A percentile compares a stretch with the other conserved stretches of the same genome.
Conservation (phyloP, 768 basidiomycete species). For the Stropharia rugosoannulata region DNA sequence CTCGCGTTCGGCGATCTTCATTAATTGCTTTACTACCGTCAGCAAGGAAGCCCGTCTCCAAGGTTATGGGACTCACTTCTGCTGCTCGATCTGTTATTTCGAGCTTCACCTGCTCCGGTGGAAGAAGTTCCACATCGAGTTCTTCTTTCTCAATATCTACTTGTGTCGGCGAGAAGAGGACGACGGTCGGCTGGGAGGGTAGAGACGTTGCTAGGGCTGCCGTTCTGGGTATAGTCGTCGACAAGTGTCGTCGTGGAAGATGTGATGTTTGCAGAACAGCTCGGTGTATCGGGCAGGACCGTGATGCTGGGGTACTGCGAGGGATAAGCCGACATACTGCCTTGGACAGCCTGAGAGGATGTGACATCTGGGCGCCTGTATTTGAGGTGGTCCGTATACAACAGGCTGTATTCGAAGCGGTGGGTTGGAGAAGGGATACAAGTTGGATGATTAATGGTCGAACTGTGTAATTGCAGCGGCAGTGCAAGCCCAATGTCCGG, state of each 20-base stretch:
- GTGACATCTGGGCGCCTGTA: not conserved
- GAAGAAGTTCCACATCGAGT: conserved; percentile 59
- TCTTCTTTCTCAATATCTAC: conserved; percentile 60
- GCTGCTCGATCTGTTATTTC: conserved; percentile 74
- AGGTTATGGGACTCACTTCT: conserved; percentile 44
- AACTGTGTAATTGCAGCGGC: too few relatives aligned
- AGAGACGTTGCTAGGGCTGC: conserved; percentile 42
- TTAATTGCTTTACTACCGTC: conserved; percentile 62
- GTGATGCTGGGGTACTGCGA: not conserved
- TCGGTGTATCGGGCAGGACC: not conserved
- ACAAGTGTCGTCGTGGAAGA: conserved; percentile 12
- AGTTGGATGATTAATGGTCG: too few relatives aligned
- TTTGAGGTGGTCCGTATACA: not conserved
- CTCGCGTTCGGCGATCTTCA: conserved; percentile 63
- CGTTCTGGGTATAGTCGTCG: conserved; percentile 18
- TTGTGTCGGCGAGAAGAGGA: conserved; percentile 49
- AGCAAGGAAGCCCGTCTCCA: not conserved
- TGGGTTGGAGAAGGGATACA: not conserved
- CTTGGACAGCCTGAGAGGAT: not conserved
- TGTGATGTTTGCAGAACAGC: not conserved
- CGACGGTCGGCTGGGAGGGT: conserved; percentile 45
- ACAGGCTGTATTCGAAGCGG: not conserved
- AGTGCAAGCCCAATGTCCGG: too few relatives aligned
- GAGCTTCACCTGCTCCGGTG: conserved; percentile 51
- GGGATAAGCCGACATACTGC: not conserved